phyloP scores from a whole-genome alignment of 768 basidiomycete genomes.

The Grammothele lineata region DNA sequence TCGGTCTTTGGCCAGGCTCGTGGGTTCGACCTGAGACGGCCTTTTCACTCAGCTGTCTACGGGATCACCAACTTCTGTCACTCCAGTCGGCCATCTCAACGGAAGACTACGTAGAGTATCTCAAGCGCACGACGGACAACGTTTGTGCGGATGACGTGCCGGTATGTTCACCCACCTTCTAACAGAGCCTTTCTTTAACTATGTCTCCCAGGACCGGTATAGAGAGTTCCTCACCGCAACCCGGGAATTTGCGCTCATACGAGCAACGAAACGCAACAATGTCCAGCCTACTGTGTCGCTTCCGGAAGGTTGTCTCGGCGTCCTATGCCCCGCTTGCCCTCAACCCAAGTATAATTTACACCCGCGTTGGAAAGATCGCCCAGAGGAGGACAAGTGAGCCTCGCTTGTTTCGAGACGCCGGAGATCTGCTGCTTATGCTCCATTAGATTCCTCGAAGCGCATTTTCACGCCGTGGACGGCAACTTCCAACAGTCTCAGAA shows the following conservation, averaged over 20 bases:
- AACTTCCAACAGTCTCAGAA: background rate
- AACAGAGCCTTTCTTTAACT: too few species aligned
- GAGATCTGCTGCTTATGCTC: too few species aligned
- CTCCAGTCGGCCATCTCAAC: background rate
- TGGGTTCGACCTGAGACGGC: background rate
- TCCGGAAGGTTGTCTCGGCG: constrained; percentile 2
- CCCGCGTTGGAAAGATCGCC: too few species aligned
- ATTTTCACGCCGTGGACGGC: too few species aligned
- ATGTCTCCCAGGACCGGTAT: too few species aligned
- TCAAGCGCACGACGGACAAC: background rate
- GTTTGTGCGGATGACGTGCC: background rate
- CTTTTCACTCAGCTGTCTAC: background rate
- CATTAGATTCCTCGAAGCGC: too few species aligned
- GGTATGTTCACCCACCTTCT: too few species aligned
- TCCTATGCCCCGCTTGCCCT: constrained; percentile 15
- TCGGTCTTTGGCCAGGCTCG: background rate
- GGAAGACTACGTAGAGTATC: background rate
- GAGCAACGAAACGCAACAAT: background rate
- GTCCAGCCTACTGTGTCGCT: background rate
- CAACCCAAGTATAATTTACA: constrained; percentile 15
- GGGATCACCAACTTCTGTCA: background rate
- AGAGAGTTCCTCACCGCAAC: constrained; percentile 5
- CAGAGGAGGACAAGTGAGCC: too few species aligned
- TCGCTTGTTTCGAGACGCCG: too few species aligned
- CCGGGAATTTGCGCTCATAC: background rate